phyloP scores from a whole-genome alignment of 257 asterid genomes.

The Asclepias syriaca region DNA sequence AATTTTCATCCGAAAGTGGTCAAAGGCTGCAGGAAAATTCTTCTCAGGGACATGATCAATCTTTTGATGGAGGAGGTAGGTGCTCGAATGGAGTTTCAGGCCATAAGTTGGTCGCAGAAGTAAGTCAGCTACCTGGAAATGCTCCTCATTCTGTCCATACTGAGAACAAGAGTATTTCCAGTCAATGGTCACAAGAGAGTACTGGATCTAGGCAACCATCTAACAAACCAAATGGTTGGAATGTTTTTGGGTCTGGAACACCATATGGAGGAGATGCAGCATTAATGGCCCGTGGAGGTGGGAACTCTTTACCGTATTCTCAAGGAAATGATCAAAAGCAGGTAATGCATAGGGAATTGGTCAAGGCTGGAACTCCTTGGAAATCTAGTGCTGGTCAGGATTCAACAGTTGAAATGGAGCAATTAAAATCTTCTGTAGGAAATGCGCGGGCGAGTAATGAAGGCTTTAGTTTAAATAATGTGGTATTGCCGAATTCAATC shows the following conservation, averaged over 20 bases:
- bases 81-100: constrained; percentile 30
- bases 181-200: constrained; percentile 34
- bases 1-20: constrained; percentile 29
- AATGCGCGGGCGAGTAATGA: constrained; percentile 37
- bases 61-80: constrained; percentile 40
- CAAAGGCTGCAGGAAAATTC: constrained; percentile 22
- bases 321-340: constrained; percentile 32
- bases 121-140: constrained; percentile 32
- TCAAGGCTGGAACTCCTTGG: constrained; percentile 37
- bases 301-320: constrained; percentile 32
- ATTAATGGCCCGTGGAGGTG: constrained; percentile 30
- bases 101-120: constrained; percentile 36
- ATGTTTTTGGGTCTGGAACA: constrained; percentile 36
- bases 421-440: constrained; percentile 34
- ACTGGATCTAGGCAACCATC: constrained; percentile 32
- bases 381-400: constrained; percentile 39
- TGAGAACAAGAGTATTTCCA: constrained; percentile 29
- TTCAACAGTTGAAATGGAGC: constrained; percentile 38
- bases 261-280: constrained; percentile 47
- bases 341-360: constrained; percentile 40
- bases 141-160: constrained; percentile 38
- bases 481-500: constrained; percentile 33
- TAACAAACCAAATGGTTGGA: constrained; percentile 45
- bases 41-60: constrained; percentile 26
- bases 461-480: constrained; percentile 32